Base-by-base conservation (phyloP, 108 stramenopile genomes). In the Stephanodiscus triporus region DNA sequence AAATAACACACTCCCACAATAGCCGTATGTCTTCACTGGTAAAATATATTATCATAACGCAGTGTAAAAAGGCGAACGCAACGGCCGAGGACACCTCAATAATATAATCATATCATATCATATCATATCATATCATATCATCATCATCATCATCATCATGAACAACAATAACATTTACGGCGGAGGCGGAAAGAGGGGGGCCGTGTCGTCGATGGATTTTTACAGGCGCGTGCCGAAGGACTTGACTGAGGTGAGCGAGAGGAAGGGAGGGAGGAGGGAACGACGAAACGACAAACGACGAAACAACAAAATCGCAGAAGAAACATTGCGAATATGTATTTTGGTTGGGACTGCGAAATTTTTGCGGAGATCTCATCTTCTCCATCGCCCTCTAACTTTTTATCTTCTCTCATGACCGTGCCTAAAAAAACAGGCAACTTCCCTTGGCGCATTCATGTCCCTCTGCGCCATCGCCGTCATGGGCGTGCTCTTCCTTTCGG, bases 401-500 rank as follows among this genome's bases (percentile, higher is more conserved):
- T n/a, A n/a, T 2, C n/a, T 50, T 27, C 23, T n/a, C 32, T 19
- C 58, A 1, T 45, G 37, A 26, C 11, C 6, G 0, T 56, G 32
- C 40, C 38, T n/a, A n/a, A n/a, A n/a, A n/a, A n/a, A 30, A 36
- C 27, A 93, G 92, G 90, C 94, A 1, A 95, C 94, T 0, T 84
- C 88, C 55, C 79, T 96, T 24, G 95, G 95, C 22, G 89, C 91
- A 9, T 73, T 88, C 67, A 96, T 96, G 95, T 91, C 88, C 2
- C 36, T 94, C 40, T 82, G 86, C 48, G 88, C 91, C 70, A 84
- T 95, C 49, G 62, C 86, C 17, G 87, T 97, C 66, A 97, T 98
- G 97, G 81, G 68, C 11, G 71, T 97, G 36, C 84, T 97, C 27
- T 98, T 98, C 70, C 73, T 97, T 49, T 86, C 84, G n/a, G 98